These are phyloP conservation scores for Brassica napus DNA, from an alignment of 345 rosid genomes.

Conservation along the genomic window DNA sequence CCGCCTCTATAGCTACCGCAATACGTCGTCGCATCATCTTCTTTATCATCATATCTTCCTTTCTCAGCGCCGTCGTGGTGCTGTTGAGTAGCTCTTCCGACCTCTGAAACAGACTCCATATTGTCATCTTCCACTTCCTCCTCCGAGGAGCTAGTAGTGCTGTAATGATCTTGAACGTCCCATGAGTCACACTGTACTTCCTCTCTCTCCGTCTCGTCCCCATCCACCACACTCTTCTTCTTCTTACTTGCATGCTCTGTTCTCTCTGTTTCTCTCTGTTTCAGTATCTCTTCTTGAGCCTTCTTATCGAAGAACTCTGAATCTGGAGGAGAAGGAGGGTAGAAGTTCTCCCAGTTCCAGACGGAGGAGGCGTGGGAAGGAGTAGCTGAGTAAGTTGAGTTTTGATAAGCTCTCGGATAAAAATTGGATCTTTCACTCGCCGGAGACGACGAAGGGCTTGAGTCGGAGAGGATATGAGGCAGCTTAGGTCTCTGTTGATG, in stretches of 20 bases:
- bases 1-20: constrained; percentile 50
- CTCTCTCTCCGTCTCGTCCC: constrained; percentile 67
- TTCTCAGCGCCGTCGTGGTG: constrained; percentile 16
- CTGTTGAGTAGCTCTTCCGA: constrained; percentile 36
- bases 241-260: constrained; percentile 52
- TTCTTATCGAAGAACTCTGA: constrained; percentile 72
- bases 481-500: constrained; percentile 46
- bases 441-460: constrained; percentile 69
- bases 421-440: constrained; percentile 50
- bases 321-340: constrained; percentile 94
- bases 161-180: constrained; percentile 80
- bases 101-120: constrained; percentile 63
- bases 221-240: constrained; percentile 28
- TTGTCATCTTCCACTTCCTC: constrained; percentile 52
- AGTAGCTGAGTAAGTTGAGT: constrained; percentile 68
- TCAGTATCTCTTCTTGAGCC: constrained; percentile 32
- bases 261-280: constrained; percentile 49
- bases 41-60: constrained; percentile 46
- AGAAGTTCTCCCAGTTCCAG: constrained; percentile 97
- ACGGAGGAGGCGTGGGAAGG: constrained; percentile 89
- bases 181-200: constrained; percentile 95
- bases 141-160: constrained; percentile 46
- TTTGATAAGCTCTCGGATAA: constrained; percentile 67
- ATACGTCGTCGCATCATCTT: constrained; percentile 50
- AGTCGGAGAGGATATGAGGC: constrained; percentile 81